Evolutionary conservation across 441 rosid genomes (phyloP), one percentile per base, ranked within the genome.

Genomic region (Rhodomyrtus psidioides): DNA sequence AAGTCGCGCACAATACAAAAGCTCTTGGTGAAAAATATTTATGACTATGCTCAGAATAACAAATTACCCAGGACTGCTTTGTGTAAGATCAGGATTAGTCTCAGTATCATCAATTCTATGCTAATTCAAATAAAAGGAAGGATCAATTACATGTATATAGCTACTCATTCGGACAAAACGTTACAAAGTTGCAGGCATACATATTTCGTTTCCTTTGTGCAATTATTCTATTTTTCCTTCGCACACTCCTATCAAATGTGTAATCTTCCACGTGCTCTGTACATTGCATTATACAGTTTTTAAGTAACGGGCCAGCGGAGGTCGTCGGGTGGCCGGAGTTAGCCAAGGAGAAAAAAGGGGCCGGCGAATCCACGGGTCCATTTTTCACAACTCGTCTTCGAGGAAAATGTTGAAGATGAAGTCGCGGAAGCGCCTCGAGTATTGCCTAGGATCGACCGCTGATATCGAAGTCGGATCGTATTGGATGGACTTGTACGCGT

Each of bases 391-490:
- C 49, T 70, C 76, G 21, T 86, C 88, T 55, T 86, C 88, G 49
- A 83, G 51, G 58, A 86, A 86, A 56, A 86, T 51, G 49, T 74
- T 83, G 83, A 86, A 74, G 58, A 86, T 83, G 88, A 86, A 86
- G 79, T 86, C 88, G 9, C 88, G 85, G 83, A 86, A 86, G 24
- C 88, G 85, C 81, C 88, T 86, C 4, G 88, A 86, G 88, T 86
- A 86, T 82, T 86, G 88, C 86, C 88, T 74, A 6, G 88, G 88
- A 30, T 86, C 88, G 57, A 86, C 85, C 6, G 88, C 88, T 1
- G 88, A 86, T 85, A 86, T 86, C 21, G 83, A 83, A 46, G 83
- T 86, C 26, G 88, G 88, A 53, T 86, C 88, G 75, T 86, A 86
- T 44, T 86, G 88, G 85, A 86, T 55, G 58, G 88, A 86, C 88